These are phyloP conservation scores for Pseudogymnoascus sp. DNA, from an alignment of 2,329 filamentous ascomycete genomes.

Conservation along the genomic window DNA sequence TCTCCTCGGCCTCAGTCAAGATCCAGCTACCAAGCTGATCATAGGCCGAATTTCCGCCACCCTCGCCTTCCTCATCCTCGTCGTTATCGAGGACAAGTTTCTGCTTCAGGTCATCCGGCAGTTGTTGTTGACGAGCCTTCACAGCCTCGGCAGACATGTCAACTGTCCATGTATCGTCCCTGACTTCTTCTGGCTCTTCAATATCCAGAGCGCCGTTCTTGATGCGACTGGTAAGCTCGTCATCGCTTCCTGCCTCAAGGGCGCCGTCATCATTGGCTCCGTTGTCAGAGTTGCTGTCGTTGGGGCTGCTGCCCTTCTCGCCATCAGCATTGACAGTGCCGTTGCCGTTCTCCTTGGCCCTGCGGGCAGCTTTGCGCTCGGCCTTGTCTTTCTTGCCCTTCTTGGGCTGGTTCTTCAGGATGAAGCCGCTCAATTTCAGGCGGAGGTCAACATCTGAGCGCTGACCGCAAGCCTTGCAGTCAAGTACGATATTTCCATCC, in stretches of 20 bases:
- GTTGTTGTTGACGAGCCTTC: slow-evolving; percentile 84
- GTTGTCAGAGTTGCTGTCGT: slow-evolving; percentile 56
- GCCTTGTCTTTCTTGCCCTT: slow-evolving; percentile 98
- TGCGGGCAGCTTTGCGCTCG: slow-evolving; percentile 81
- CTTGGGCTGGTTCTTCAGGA: slow-evolving; percentile 86
- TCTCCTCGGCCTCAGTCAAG: slow-evolving; percentile 60
- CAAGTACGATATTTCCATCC: slow-evolving; percentile 81
- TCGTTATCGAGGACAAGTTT: slow-evolving; percentile 75
- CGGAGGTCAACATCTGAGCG: slow-evolving; percentile 85
- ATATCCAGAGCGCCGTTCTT: slow-evolving; percentile 64
- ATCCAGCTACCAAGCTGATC: slow-evolving; percentile 94
- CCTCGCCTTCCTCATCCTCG: slow-evolving; percentile 74
- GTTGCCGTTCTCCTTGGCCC: slow-evolving; percentile 62
- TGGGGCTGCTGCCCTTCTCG: slow-evolving; percentile 49
- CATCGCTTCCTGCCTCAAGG: slow-evolving; percentile 72
- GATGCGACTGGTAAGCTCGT: slow-evolving; percentile 77
- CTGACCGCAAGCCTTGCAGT: slow-evolving; percentile 98
- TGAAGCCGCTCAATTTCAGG: slow-evolving; percentile 94
- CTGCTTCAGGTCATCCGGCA: slow-evolving; percentile 91
- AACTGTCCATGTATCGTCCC: slow-evolving; percentile 90
- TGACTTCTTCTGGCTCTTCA: slow-evolving; percentile 56
- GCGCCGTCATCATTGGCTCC: slow-evolving; percentile 44
- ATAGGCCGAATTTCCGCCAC: slow-evolving; percentile 67
- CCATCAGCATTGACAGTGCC: slow-evolving; percentile 26
- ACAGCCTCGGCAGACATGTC: slow-evolving; percentile 95